Percentiles rank a stretch among this genome's conserved stretches.
Conservation (phyloP, 441 rosid genomes). For the Monsonia emarginata region DNA sequence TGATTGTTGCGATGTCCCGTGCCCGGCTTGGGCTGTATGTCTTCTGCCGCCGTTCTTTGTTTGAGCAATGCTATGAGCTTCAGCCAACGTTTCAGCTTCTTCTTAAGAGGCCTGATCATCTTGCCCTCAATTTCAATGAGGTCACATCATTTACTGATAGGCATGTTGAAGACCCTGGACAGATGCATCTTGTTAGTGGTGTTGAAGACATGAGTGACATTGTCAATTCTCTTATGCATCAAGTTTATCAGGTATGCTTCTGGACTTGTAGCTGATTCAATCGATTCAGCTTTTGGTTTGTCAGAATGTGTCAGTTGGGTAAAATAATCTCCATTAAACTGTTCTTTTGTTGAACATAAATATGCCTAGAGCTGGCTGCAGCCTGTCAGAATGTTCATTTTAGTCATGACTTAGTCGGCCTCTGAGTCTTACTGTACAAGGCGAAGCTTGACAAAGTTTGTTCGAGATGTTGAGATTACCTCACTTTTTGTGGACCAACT, state of each 20-base stretch:
- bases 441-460: neutral
- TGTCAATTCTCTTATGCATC: conserved; percentile 45
- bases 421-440: neutral
- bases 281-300: neutral
- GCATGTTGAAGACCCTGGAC: conserved; percentile 55
- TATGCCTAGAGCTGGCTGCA: conserved; percentile 2
- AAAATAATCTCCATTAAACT: neutral
- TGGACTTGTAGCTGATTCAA: conserved; percentile 3
- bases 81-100: conserved; percentile 82
- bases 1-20: conserved; percentile 98
- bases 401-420: neutral
- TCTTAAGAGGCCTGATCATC: conserved; percentile 80
- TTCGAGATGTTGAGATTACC: neutral
- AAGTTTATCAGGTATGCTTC: conserved; percentile 48
- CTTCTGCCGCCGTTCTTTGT: conserved; percentile 82
- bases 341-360: neutral
- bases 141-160: conserved; percentile 61
- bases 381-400: neutral
- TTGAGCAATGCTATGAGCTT: conserved; percentile 92
- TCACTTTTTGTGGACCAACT: neutral
- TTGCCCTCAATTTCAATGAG: conserved; percentile 60
- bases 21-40: conserved; percentile 89
- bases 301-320: neutral
- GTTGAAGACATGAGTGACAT: conserved; percentile 70
- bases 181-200: conserved; percentile 47